Evolutionary conservation across 805 yeast species (phyloP), one percentile per base, ranked within the genome.

Genomic region (Starmera quercuum): DNA sequence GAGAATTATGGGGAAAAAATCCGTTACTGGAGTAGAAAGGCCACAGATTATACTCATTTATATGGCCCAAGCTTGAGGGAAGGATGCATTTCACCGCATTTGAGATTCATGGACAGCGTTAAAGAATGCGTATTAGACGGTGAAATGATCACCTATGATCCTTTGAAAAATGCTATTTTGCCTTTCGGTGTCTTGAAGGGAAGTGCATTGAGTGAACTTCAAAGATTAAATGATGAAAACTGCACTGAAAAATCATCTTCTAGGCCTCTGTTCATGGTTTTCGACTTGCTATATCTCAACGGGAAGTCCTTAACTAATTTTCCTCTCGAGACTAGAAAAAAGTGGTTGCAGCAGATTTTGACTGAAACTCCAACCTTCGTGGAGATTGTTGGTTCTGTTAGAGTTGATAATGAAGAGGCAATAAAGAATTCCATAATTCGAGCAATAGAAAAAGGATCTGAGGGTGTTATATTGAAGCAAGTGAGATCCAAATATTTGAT

Each of bases 81-180:
- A 5, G 86, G 84, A 0, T 62, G 78, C 3, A 59, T 83, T 9
- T 68, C 86, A 0, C 69, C 66, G 29, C 63, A 72, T 44, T 47
- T 83, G 24, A 42, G 51, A 1, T 50, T 64, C 6, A 61, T 67
- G 3, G 31, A 41, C 3, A 47, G 49, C 19, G 69, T 68, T 4
- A 49, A 48, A 28, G 60, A 56, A 15, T 56, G 60, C 35, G 60
- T 63, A 1, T 49, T 90, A 5, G 98, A 90, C 58, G 97, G 97
- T 1, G 98, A 90, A 56, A 84, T 90, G 90, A 78, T 90, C 2
- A 85, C 94, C 0, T 87, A 75, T 69, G 95, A 88, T 55, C 73
- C 74, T 34, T 62, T 56, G 30, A 58, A 65, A 36, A 52, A 70
- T 23, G 59, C 60, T 2, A 64, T 85, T 4, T 59, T 87, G 16